phyloP scores from a whole-genome alignment of 2,329 filamentous ascomycete genomes.

The Helotiales sp. region DNA sequence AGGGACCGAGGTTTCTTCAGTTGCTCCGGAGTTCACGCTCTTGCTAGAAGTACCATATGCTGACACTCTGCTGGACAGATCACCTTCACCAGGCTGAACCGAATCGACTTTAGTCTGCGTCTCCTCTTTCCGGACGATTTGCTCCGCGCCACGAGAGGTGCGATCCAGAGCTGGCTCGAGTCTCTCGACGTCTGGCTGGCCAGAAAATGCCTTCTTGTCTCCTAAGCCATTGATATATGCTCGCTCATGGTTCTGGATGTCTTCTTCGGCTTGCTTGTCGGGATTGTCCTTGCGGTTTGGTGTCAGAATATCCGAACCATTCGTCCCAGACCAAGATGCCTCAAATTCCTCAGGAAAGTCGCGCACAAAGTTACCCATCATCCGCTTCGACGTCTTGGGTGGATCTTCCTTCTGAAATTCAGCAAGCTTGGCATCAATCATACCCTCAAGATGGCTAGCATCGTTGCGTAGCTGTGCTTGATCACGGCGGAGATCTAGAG shows the following conservation, averaged over 20 bases:
- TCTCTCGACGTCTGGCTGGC: background rate
- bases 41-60: constrained; percentile 8
- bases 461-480: constrained; percentile 26
- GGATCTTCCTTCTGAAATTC: constrained; percentile 14
- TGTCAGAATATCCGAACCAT: constrained; percentile 18
- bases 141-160: background rate
- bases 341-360: constrained; percentile 56
- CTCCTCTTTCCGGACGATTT: background rate
- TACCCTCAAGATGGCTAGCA: constrained; percentile 19
- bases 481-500: constrained; percentile 26
- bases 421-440: constrained; percentile 17
- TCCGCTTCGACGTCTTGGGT: constrained; percentile 8
- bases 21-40: background rate
- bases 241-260: constrained; percentile 13
- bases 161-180: background rate
- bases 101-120: background rate
- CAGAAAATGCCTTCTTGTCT: background rate
- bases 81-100: constrained; percentile 17
- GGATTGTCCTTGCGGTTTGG: constrained; percentile 22
- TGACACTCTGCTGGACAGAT: constrained; percentile 15
- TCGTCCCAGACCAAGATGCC: constrained; percentile 40
- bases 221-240: background rate
- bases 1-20: background rate
- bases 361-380: constrained; percentile 50
- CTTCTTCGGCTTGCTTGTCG: constrained; percentile 17